phyloP scores from a whole-genome alignment of 2,329 filamentous ascomycete genomes.

The Dothideomycetes sp. region DNA sequence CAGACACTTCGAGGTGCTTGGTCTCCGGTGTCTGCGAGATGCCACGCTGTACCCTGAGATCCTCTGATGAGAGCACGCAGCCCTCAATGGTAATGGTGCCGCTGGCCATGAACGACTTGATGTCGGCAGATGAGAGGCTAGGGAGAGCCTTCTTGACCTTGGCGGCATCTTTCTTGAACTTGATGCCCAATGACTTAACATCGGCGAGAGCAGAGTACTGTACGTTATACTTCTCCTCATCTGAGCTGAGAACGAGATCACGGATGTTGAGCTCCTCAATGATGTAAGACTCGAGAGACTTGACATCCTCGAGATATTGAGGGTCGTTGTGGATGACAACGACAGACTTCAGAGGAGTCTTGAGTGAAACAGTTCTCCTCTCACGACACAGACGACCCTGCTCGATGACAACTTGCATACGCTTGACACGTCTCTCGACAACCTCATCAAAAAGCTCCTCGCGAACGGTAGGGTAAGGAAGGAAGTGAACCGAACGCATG shows the following conservation, averaged over 20 bases:
- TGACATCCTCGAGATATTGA: conserved; percentile 77
- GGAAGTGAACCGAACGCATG: conserved; percentile 80
- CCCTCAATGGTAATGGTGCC: conserved; percentile 76
- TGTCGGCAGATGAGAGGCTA: conserved; percentile 65
- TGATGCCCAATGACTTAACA: conserved; percentile 91
- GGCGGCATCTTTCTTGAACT: conserved; percentile 88
- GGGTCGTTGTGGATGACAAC: conserved; percentile 79
- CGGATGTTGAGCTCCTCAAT: conserved; percentile 85
- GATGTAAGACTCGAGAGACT: conserved; percentile 79
- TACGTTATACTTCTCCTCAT: conserved; percentile 86
- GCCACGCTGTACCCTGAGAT: conserved; percentile 73
- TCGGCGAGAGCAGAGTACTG: conserved; percentile 85
- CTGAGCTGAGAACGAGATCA: conserved; percentile 71
- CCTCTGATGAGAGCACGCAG: conserved; percentile 71
- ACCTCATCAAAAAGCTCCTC: conserved; percentile 78
- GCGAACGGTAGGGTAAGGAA: conserved; percentile 79
- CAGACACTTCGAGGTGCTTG: conserved; percentile 74
- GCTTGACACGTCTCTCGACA: conserved; percentile 74
- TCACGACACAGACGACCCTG: conserved; percentile 80
- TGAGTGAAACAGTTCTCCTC: conserved; percentile 72
- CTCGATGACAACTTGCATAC: conserved; percentile 96
- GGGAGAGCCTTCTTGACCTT: conserved; percentile 89
- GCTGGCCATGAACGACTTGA: conserved; percentile 65
- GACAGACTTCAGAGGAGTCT: conserved; percentile 82
- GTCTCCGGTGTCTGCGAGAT: conserved; percentile 63